Conservation (phyloP, 129 eudicot genomes). For the sunflower (Helianthus annuus) region HanXRQr2.0-SUNRISE NC_035446.2:77087159-77087658, state of each 20-base stretch:
- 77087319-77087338: neutral
- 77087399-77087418: no score
- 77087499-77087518: no score
- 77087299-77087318: neutral
- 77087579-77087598: neutral
- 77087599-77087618: neutral
- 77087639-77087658: neutral
- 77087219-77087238: neutral
- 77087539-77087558: neutral
- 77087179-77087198: neutral
- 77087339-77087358: constrained; percentile 8
- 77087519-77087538: neutral
- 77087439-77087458: no score
- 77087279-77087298: neutral
- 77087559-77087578: neutral
- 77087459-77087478: no score
- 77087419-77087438: no score
- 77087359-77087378: neutral
- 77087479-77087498: no score
- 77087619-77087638: neutral
- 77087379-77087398: neutral
- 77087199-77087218: neutral
- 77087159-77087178: neutral
- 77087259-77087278: constrained; percentile 5
- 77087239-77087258: neutral